These are phyloP conservation scores for Phellopilus nigrolimitatus DNA, from an alignment of 1,284 basidiomycete species.

Conservation along the genomic window DNA sequence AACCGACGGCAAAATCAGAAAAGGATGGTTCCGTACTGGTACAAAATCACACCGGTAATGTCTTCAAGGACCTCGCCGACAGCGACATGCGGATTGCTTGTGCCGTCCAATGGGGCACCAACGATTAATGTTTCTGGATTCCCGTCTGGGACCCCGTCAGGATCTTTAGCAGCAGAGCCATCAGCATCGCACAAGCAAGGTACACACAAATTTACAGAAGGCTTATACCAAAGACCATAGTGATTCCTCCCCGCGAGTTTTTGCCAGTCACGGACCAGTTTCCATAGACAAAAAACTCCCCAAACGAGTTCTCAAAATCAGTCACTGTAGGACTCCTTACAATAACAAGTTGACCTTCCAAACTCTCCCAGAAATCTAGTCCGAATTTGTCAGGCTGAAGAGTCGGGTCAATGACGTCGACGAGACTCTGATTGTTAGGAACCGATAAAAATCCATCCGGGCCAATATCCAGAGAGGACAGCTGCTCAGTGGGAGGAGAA, in stretches of 20 bases:
- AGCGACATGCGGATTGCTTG: slow-evolving; percentile 44
- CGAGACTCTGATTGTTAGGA: slow-evolving; percentile 48
- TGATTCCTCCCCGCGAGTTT: slow-evolving; percentile 55
- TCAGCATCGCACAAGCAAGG: neutral
- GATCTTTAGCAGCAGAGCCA: slow-evolving; percentile 29
- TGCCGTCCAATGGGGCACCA: slow-evolving; percentile 51
- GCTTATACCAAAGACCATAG: slow-evolving; percentile 41
- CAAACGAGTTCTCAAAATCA: slow-evolving; percentile 49
- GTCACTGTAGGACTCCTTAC: slow-evolving; percentile 45
- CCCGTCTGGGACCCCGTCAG: slow-evolving; percentile 45
- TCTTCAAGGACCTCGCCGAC: slow-evolving; percentile 45
- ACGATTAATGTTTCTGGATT: slow-evolving; percentile 57
- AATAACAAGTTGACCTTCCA: slow-evolving; percentile 57
- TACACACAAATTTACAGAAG: neutral
- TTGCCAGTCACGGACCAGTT: slow-evolving; percentile 53
- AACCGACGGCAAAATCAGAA: neutral
- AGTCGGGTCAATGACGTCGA: slow-evolving; percentile 43
- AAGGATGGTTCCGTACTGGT: slow-evolving; percentile 33
- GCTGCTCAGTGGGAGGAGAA: slow-evolving; percentile 45
- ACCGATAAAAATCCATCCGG: slow-evolving; percentile 50
- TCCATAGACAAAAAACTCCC: slow-evolving; percentile 58
- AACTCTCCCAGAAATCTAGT: slow-evolving; percentile 62
- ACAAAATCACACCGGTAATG: slow-evolving; percentile 54
- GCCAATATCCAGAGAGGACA: slow-evolving; percentile 48
- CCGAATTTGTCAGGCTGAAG: slow-evolving; percentile 49